Conservation (phyloP, 163 green algal genomes). For the Chloromonas sp. region DNA sequence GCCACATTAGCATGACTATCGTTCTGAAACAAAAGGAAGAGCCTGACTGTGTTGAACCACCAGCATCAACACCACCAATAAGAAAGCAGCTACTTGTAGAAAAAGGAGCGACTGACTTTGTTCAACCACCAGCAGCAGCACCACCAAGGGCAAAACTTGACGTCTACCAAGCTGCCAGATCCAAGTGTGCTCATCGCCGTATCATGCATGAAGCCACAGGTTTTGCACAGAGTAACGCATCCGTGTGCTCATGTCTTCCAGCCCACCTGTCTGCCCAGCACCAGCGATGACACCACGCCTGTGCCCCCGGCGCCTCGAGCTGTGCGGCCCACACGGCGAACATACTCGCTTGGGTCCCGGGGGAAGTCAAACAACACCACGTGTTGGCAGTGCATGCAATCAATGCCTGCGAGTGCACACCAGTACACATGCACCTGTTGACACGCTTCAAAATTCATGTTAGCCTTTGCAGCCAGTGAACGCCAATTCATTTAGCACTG, state of each 20-base stretch:
- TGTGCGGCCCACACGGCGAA: slow-evolving; percentile 81
- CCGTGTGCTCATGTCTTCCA: not conserved
- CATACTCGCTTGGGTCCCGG: slow-evolving; percentile 86
- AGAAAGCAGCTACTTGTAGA: not conserved
- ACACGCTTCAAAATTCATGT: too few relatives aligned
- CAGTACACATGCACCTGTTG: too few relatives aligned
- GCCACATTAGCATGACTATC: not conserved
- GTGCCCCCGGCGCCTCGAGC: slow-evolving; percentile 68
- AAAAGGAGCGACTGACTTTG: not conserved
- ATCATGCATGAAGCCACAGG: not conserved
- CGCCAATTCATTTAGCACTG: too few relatives aligned
- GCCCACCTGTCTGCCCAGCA: slow-evolving; percentile 79
- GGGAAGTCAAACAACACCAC: slow-evolving; percentile 97
- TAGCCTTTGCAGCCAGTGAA: too few relatives aligned
- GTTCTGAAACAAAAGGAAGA: not conserved
- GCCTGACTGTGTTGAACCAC: not conserved
- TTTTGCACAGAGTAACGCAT: not conserved
- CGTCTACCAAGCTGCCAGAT: not conserved
- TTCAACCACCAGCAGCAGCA: too few relatives aligned
- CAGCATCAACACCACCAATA: not conserved
- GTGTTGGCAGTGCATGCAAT: slow-evolving; percentile 69
- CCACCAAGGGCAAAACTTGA: not conserved
- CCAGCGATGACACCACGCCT: slow-evolving; percentile 72
- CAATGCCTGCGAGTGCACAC: slow-evolving; percentile 34
- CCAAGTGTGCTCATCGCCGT: not conserved